Conservation (phyloP, 2,329 filamentous ascomycete genomes). For the Elsinoe arachidis region DNA sequence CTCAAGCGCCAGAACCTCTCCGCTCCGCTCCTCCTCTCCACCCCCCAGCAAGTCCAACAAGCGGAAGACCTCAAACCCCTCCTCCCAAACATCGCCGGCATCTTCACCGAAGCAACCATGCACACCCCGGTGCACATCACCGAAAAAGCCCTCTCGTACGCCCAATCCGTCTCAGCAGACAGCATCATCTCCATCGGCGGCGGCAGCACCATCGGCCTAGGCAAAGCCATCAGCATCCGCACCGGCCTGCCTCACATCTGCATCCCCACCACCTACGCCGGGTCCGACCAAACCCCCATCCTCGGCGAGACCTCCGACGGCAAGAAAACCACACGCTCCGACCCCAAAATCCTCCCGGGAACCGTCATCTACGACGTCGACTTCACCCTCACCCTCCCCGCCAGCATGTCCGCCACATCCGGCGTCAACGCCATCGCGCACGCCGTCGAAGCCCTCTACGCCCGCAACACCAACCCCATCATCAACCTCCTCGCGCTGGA, state of each 20-base stretch:
- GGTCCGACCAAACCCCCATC: conserved; percentile 54
- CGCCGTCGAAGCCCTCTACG: conserved; percentile 54
- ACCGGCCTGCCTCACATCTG: conserved; percentile 28
- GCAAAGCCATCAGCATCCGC: conserved; percentile 29
- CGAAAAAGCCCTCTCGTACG: conserved; percentile 45
- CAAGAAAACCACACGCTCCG: conserved; percentile 48
- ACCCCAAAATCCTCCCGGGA: conserved; percentile 51
- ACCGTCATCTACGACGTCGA: conserved; percentile 59
- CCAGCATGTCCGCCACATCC: conserved; percentile 46
- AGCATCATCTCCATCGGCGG: conserved; percentile 54
- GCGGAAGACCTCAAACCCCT: conserved; percentile 38
- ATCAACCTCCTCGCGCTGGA: conserved; percentile 51
- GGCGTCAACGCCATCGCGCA: conserved; percentile 60
- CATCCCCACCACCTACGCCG: conserved; percentile 30
- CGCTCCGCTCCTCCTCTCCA: conserved; percentile 49
- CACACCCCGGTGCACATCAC: conserved; percentile 53
- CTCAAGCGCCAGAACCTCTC: conserved; percentile 39
- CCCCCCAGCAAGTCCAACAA: conserved; percentile 43
- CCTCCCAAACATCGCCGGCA: conserved; percentile 39
- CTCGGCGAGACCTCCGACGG: conserved; percentile 54
- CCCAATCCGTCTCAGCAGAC: conserved; percentile 41
- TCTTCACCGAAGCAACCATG: conserved; percentile 52
- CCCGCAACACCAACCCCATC: conserved; percentile 53
- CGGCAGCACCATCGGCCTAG: conserved; percentile 53
- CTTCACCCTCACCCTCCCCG: conserved; percentile 51